These are phyloP conservation scores for Pythium sukuiense DNA, from an alignment of 352 stramenopile genomes.

Conservation along the genomic window DNA sequence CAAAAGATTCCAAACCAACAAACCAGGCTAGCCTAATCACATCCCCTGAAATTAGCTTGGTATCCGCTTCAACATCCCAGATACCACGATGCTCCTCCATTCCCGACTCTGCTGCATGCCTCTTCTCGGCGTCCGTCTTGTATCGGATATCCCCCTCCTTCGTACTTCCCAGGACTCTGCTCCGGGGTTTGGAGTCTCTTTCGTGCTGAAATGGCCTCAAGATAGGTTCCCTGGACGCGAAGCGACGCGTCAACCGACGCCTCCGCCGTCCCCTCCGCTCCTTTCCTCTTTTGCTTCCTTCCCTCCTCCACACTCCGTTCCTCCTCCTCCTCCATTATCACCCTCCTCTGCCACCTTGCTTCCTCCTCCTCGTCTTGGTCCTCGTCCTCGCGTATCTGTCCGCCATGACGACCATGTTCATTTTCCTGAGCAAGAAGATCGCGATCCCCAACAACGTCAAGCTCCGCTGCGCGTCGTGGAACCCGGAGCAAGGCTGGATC, in stretches of 20 bases:
- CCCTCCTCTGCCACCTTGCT: background rate
- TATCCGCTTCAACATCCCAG: background rate
- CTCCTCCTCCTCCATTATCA: background rate
- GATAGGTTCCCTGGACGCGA: background rate
- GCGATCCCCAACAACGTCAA: conserved; percentile 93
- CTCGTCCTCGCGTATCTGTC: background rate
- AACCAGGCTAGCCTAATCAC: background rate
- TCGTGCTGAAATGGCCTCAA: background rate
- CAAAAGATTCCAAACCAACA: background rate
- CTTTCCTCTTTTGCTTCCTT: background rate
- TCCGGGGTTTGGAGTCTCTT: too few relatives aligned
- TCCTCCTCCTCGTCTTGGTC: background rate
- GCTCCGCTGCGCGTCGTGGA: conserved; percentile 91
- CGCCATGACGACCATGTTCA: conserved; percentile 79
- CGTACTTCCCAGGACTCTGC: too few relatives aligned
- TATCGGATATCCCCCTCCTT: too few relatives aligned
- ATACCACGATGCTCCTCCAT: too few relatives aligned
- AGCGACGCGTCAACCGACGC: conserved; percentile 5
- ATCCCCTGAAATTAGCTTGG: background rate
- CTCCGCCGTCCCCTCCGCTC: background rate
- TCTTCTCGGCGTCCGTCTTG: too few relatives aligned
- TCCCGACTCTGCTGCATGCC: too few relatives aligned
- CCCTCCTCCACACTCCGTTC: background rate
- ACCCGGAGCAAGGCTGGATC: conserved; percentile 93
- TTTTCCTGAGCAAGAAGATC: conserved; percentile 96